Conservation (phyloP, 1,284 basidiomycete genomes). For the Papiliotrema nemorosa region DNA sequence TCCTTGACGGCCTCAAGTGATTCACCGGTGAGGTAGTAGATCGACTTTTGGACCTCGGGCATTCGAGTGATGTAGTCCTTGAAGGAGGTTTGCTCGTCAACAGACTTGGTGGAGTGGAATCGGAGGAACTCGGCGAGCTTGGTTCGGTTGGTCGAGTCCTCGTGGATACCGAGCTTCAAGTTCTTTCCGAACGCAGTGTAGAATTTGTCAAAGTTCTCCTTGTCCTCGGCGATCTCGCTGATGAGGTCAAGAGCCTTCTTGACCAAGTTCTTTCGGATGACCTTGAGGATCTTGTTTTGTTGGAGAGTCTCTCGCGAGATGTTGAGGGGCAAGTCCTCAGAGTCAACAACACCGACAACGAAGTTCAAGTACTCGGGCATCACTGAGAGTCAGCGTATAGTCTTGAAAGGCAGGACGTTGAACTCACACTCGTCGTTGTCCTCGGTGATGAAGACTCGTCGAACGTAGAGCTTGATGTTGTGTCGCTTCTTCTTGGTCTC, state of each 20-base stretch:
- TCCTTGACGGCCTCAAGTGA: slow-evolving; percentile 86
- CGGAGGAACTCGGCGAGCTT: slow-evolving; percentile 99
- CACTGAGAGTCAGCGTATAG: slow-evolving; percentile 45
- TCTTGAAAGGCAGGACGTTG: not conserved
- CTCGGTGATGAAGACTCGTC: slow-evolving; percentile 99
- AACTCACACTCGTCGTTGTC: slow-evolving; percentile 83
- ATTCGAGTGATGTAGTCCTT: slow-evolving; percentile 99
- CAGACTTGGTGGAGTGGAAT: slow-evolving; percentile 95
- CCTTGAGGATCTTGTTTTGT: slow-evolving; percentile 99
- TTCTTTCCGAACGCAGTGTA: slow-evolving; percentile 93
- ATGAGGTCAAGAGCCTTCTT: slow-evolving; percentile 98
- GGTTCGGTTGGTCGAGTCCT: slow-evolving; percentile 97
- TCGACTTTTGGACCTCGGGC: slow-evolving; percentile 98
- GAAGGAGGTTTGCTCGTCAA: slow-evolving; percentile 88
- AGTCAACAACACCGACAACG: slow-evolving; percentile 99
- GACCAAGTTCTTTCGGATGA: slow-evolving; percentile 79
- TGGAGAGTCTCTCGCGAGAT: slow-evolving; percentile 99
- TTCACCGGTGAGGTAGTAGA: slow-evolving; percentile 99
- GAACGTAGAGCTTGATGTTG: slow-evolving; percentile 99
- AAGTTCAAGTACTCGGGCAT: slow-evolving; percentile 99
- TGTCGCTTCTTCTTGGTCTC: slow-evolving; percentile 99
- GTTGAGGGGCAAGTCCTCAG: slow-evolving; percentile 98
- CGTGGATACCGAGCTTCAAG: slow-evolving; percentile 98
- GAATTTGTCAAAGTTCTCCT: slow-evolving; percentile 98
- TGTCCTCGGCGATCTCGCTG: slow-evolving; percentile 97